Evolutionary conservation across 2,329 filamentous ascomycete species (phyloP).

Genomic region (Nemania sp.): DNA sequence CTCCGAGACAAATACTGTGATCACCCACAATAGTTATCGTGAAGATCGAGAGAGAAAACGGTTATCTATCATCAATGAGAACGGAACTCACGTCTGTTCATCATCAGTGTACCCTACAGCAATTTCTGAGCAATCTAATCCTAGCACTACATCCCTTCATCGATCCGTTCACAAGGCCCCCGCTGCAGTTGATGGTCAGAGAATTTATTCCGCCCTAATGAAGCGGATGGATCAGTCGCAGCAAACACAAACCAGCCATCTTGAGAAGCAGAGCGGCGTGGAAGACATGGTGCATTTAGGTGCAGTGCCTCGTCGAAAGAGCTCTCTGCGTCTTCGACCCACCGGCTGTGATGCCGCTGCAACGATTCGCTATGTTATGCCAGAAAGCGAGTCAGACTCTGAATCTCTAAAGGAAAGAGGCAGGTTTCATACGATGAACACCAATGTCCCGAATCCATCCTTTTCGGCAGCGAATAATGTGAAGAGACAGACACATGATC

Average conservation of each 20-base stretch:
- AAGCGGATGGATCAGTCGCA: slow-evolving; percentile 62
- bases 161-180: slow-evolving; percentile 31
- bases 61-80: slow-evolving; percentile 74
- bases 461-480: neutral
- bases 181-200: slow-evolving; percentile 64
- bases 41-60: slow-evolving; percentile 66
- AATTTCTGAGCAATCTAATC: slow-evolving; percentile 44
- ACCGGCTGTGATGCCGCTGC: slow-evolving; percentile 24
- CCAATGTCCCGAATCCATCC: neutral
- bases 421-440: slow-evolving; percentile 15
- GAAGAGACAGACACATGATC: slow-evolving; percentile 1
- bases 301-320: slow-evolving; percentile 40
- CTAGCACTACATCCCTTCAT: slow-evolving; percentile 36
- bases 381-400: slow-evolving; percentile 42
- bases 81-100: slow-evolving; percentile 58
- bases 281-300: slow-evolving; percentile 37
- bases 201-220: slow-evolving; percentile 74
- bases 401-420: slow-evolving; percentile 28
- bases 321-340: slow-evolving; percentile 35
- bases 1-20: slow-evolving; percentile 68
- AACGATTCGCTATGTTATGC: slow-evolving; percentile 47
- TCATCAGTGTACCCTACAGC: slow-evolving; percentile 51
- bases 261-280: slow-evolving; percentile 41
- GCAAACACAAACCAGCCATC: slow-evolving; percentile 35
- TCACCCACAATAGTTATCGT: slow-evolving; percentile 56